Evolutionary conservation across 306 rosid species (phyloP).

Genomic region (Dryas drummondii): DNA sequence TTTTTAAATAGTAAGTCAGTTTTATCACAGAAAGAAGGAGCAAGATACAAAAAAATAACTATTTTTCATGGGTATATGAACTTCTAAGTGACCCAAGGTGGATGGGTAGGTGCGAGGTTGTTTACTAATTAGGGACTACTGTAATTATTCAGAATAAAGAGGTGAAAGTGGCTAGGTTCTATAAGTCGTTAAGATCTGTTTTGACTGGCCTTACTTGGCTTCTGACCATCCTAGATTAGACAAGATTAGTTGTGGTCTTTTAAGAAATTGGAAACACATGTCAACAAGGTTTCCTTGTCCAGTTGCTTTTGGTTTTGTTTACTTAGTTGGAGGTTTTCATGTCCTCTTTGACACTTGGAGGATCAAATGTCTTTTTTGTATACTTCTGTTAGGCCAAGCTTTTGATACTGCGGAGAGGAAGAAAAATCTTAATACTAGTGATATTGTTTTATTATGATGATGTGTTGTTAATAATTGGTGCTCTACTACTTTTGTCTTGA

Average conservation of each 20-base stretch:
- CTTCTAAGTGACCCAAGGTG: slow-evolving; percentile 1
- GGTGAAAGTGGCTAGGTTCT: background rate
- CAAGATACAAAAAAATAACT: too few species aligned
- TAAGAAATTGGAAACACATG: background rate
- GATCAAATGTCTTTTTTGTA: background rate
- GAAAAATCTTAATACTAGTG: background rate
- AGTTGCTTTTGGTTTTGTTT: background rate
- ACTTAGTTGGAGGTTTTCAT: background rate
- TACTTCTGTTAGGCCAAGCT: background rate
- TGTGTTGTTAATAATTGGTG: background rate
- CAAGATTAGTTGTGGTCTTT: background rate
- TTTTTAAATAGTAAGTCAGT: too few species aligned
- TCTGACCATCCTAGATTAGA: background rate
- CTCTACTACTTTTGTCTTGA: slow-evolving; percentile 20
- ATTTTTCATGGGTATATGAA: background rate
- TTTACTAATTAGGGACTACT: background rate
- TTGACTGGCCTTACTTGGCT: background rate
- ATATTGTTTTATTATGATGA: background rate
- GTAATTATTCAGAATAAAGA: background rate
- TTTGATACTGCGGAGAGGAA: slow-evolving; percentile 6
- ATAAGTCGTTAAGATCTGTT: background rate
- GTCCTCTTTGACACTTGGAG: background rate
- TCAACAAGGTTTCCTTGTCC: background rate
- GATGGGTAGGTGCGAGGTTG: background rate
- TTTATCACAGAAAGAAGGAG: too few species aligned